These are phyloP conservation scores for Hyphodiscus hymeniophilus DNA, from an alignment of 495 filamentous ascomycete genomes.

Conservation along the genomic window DNA sequence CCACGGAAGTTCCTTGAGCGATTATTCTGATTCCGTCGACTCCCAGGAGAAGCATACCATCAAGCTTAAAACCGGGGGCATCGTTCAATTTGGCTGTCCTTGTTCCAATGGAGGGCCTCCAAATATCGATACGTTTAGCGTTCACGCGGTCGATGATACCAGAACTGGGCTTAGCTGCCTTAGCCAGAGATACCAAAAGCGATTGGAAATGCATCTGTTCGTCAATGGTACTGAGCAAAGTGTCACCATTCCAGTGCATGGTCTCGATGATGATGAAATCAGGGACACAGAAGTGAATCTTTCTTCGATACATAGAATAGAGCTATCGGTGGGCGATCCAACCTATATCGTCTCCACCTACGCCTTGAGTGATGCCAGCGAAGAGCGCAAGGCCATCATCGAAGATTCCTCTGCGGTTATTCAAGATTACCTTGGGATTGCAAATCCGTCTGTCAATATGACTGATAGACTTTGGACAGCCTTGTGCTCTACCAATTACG, in stretches of 20 bases:
- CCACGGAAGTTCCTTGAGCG: slow-evolving; percentile 3
- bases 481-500: not conserved
- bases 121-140: not conserved
- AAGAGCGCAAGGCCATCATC: too few relatives aligned
- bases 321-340: not conserved
- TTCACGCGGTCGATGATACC: not conserved
- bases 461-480: slow-evolving; percentile 8
- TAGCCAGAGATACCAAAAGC: slow-evolving; percentile 3
- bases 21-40: not conserved
- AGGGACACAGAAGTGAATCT: not conserved
- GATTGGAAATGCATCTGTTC: slow-evolving; percentile 5
- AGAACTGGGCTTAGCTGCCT: not conserved
- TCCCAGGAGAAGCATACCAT: not conserved
- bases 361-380: not conserved
- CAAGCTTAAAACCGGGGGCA: slow-evolving; percentile 4
- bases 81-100: slow-evolving; percentile 7
- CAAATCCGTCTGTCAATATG: slow-evolving; percentile 2
- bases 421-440: slow-evolving; percentile 4
- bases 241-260: not conserved
- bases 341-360: slow-evolving; percentile 4
- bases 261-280: not conserved
- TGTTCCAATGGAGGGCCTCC: slow-evolving; percentile 11
- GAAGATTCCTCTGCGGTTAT: not conserved
- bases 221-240: not conserved
- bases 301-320: not conserved